A percentile compares a stretch with the other conserved stretches of the same genome.
These are phyloP conservation scores for Lophiostoma macrostomum DNA, from an alignment of 495 filamentous ascomycete species.

Conservation along the genomic window DNA sequence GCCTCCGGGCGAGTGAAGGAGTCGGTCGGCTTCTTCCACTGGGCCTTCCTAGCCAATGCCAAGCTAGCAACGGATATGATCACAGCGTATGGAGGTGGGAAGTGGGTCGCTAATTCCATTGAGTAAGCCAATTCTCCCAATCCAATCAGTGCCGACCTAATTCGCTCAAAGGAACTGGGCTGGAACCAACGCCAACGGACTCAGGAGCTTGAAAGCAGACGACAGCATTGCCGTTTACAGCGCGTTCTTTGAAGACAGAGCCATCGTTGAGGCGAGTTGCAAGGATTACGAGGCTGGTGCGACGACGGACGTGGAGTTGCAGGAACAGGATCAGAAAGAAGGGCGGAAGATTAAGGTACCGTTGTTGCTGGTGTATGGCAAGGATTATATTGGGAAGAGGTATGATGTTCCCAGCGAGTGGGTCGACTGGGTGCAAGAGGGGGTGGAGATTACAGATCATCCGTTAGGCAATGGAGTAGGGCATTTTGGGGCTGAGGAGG, in stretches of 20 bases:
- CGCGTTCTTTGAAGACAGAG: conserved; percentile 41
- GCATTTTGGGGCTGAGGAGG: conserved; percentile 54
- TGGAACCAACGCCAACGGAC: conserved; percentile 28
- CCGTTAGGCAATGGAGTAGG: conserved; percentile 45
- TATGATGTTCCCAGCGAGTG: conserved; percentile 48
- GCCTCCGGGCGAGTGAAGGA: conserved; percentile 33
- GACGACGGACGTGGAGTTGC: conserved; percentile 42
- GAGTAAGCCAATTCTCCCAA: no score
- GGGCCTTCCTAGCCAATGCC: conserved; percentile 51
- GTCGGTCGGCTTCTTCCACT: conserved; percentile 46
- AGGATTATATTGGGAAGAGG: conserved; percentile 43
- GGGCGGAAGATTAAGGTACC: conserved; percentile 46
- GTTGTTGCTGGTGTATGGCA: conserved; percentile 47
- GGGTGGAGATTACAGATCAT: conserved; percentile 31
- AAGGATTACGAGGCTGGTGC: conserved; percentile 51
- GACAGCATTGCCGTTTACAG: conserved; percentile 42
- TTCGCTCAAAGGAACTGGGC: conserved; percentile 36
- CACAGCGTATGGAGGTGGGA: conserved; percentile 42
- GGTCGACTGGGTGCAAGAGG: conserved; percentile 46
- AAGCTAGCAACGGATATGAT: conserved; percentile 48
- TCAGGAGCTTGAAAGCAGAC: conserved; percentile 27
- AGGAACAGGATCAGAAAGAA: conserved; percentile 45
- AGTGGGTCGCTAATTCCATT: no score
- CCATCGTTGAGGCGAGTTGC: conserved; percentile 42
- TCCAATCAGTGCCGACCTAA: no score